Conservation (phyloP, 768 basidiomycete species). For the Ramaria rubella region DNA sequence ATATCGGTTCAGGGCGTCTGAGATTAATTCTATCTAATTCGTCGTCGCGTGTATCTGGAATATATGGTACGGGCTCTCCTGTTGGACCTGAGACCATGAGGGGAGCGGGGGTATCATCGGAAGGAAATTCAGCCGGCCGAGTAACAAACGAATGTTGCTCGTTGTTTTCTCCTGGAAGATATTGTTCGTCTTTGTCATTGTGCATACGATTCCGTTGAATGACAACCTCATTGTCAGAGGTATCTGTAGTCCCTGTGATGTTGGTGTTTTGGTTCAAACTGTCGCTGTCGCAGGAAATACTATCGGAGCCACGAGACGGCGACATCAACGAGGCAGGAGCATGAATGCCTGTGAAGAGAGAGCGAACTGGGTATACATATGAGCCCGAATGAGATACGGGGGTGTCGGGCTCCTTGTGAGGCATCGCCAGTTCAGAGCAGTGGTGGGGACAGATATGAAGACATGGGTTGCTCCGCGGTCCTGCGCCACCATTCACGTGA, state of each 20-base stretch:
- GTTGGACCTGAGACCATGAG: no score
- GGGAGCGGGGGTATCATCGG: no score
- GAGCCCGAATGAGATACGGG: constrained; percentile 5
- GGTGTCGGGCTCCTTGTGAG: background rate
- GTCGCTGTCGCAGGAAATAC: background rate
- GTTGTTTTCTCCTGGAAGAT: no score
- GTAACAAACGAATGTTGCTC: no score
- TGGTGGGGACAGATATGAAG: background rate
- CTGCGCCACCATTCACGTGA: background rate
- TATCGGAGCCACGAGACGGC: constrained; percentile 1
- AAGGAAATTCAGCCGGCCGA: no score
- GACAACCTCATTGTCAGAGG: no score
- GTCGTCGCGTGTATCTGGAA: background rate
- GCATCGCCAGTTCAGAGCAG: background rate
- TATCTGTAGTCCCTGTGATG: background rate
- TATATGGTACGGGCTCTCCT: no score
- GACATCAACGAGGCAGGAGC: no score
- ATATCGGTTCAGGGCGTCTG: constrained; percentile 1
- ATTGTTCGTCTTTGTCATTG: no score
- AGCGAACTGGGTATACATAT: constrained; percentile 31
- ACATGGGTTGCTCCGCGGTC: background rate
- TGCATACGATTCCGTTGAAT: no score
- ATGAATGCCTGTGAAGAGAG: constrained; percentile 27
- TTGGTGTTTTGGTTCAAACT: background rate
- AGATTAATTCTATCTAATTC: background rate